Evolutionary conservation across 2,329 filamentous ascomycete species (phyloP).

Genomic region (Fusarium globosum): DNA sequence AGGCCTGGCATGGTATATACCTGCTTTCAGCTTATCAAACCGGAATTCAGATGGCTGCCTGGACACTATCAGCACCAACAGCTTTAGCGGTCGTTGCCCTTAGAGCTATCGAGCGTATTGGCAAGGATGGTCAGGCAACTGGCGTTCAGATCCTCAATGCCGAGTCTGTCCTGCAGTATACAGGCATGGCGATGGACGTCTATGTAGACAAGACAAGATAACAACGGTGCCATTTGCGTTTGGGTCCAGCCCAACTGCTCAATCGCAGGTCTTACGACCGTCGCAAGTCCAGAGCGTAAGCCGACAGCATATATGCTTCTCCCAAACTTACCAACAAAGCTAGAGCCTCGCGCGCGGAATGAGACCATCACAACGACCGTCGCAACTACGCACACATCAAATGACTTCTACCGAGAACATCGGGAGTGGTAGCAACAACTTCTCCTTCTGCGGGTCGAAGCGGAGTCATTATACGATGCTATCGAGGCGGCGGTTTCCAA

Average conservation of each 20-base stretch:
- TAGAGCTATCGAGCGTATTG: neutral
- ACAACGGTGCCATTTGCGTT: neutral
- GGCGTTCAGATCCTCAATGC: neutral
- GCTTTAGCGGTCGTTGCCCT: neutral
- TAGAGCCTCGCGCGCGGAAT: neutral
- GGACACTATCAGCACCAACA: too few species aligned
- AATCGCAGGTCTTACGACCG: neutral
- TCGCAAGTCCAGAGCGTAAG: neutral
- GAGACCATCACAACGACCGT: neutral
- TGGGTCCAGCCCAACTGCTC: neutral
- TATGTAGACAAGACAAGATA: neutral
- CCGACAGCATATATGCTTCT: neutral
- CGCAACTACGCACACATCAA: fast-evolving
- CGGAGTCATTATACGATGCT: fast-evolving
- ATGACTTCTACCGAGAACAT: neutral
- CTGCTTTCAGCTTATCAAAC: too few species aligned
- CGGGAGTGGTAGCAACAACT: neutral
- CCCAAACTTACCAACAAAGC: neutral
- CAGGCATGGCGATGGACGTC: neutral
- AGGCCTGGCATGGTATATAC: too few species aligned
- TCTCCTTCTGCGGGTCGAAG: neutral
- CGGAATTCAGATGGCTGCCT: neutral
- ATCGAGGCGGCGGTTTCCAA: neutral
- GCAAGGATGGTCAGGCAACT: neutral
- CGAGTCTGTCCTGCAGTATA: neutral